These are phyloP conservation scores for Elaeagnus macrophylla DNA, from an alignment of 306 rosid genomes.

Conservation along the genomic window DNA sequence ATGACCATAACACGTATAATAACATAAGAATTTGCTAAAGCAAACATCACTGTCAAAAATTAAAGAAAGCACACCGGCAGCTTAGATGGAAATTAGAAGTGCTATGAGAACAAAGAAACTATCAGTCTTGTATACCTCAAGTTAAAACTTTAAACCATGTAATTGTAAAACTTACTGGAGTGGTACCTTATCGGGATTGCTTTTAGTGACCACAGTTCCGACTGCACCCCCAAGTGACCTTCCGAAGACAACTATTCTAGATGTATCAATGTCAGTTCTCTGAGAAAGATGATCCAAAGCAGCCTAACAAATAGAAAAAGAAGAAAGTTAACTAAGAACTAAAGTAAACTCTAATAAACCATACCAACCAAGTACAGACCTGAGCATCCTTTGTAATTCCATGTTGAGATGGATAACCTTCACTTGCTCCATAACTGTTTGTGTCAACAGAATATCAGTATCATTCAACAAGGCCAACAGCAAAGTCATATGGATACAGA, in stretches of 20 bases:
- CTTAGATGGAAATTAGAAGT: too few relatives aligned
- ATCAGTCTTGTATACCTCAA: neutral
- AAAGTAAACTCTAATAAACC: conserved; percentile 1
- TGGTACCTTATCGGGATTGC: conserved; percentile 89
- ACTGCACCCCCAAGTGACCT: conserved; percentile 99
- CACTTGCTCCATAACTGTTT: conserved; percentile 91
- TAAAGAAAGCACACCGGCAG: too few relatives aligned
- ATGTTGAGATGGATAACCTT: conserved; percentile 92
- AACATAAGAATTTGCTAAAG: too few relatives aligned
- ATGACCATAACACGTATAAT: too few relatives aligned
- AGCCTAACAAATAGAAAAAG: conserved; percentile 43
- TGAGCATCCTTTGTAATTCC: conserved; percentile 93
- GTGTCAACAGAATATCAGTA: conserved; percentile 7
- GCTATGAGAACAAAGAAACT: too few relatives aligned
- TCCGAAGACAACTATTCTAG: conserved; percentile 89
- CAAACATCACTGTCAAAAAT: too few relatives aligned
- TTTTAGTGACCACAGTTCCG: conserved; percentile 76
- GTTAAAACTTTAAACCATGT: neutral
- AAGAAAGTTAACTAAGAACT: conserved; percentile 4
- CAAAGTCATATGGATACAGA: conserved; percentile 1
- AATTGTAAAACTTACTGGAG: conserved; percentile 2
- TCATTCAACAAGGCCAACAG: neutral
- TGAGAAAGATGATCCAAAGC: conserved; percentile 96
- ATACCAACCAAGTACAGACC: conserved; percentile 32
- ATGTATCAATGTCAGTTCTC: conserved; percentile 82